Percentiles rank a stretch among this genome's conserved stretches.
phyloP scores from a whole-genome alignment of 73 alveolate genomes.

The Paramecium primaurelia region DNA sequence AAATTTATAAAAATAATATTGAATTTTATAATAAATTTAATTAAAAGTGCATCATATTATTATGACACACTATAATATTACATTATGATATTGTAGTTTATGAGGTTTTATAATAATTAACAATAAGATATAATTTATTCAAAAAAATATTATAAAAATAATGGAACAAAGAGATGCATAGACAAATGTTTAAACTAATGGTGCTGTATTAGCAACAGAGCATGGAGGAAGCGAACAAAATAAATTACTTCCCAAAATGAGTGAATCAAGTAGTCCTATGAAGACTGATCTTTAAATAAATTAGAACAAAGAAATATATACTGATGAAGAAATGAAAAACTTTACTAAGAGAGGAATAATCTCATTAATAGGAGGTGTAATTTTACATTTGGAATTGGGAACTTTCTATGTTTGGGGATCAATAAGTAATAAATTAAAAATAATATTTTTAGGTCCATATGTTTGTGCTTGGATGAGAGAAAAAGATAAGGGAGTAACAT shows the following conservation, averaged over 20 bases:
- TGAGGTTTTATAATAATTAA: neutral
- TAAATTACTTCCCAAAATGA: neutral
- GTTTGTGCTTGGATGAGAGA: constrained; percentile 22
- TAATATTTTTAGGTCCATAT: constrained; percentile 18
- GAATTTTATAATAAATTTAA: neutral
- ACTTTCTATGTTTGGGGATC: constrained; percentile 37
- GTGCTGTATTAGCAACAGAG: neutral
- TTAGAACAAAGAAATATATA: neutral
- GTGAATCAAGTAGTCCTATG: neutral
- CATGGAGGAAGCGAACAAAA: neutral
- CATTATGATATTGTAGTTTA: neutral
- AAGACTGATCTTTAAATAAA: neutral
- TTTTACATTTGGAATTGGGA: constrained; percentile 18
- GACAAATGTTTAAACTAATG: neutral
- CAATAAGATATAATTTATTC: neutral
- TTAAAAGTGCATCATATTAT: neutral
- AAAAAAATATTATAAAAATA: neutral
- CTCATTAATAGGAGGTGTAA: neutral
- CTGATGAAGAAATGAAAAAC: neutral
- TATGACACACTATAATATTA: neutral
- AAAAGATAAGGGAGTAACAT: neutral
- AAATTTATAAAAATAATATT: neutral
- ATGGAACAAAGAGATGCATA: neutral
- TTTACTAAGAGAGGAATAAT: constrained; percentile 5
- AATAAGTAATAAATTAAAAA: neutral